Evolutionary conservation across 192 early-diverging fungal genomes (phyloP).

Genomic region (Coemansia interrupta): DNA sequence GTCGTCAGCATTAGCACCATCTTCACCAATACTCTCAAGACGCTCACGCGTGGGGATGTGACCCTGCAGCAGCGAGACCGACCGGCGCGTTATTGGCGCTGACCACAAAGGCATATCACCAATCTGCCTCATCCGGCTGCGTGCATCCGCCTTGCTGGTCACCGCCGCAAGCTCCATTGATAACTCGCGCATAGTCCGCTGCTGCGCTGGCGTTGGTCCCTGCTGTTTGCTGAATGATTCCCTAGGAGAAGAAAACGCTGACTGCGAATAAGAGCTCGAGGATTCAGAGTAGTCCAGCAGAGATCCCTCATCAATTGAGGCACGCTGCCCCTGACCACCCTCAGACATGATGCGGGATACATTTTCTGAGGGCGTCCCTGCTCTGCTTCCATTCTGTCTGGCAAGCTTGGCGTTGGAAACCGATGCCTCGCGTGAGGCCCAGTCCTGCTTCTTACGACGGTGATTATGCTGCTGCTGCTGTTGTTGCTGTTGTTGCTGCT

Average conservation of each 20-base stretch:
- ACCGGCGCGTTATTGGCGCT: constrained; percentile 37
- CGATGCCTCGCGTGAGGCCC: constrained; percentile 20
- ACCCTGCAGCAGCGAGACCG: constrained; percentile 37
- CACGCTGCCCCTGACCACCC: constrained; percentile 22
- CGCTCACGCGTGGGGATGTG: constrained; percentile 18
- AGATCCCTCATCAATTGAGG: constrained; percentile 38
- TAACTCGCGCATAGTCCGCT: constrained; percentile 36
- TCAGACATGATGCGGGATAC: constrained; percentile 5
- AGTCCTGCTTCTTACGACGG: constrained; percentile 33
- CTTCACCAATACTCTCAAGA: constrained; percentile 46
- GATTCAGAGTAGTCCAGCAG: constrained; percentile 27
- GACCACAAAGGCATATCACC: constrained; percentile 31
- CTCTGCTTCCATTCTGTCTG: constrained; percentile 25
- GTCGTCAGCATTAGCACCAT: constrained; percentile 5
- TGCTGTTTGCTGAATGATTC: constrained; percentile 29
- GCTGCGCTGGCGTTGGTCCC: constrained; percentile 8
- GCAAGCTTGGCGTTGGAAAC: constrained; percentile 11
- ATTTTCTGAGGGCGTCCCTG: constrained; percentile 14
- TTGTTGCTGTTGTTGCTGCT: constrained; percentile 20
- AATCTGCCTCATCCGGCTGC: constrained; percentile 22
- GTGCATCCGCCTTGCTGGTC: constrained; percentile 15
- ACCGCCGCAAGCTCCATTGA: constrained; percentile 24
- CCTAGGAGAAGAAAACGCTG: constrained; percentile 36
- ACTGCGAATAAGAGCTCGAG: constrained; percentile 17
- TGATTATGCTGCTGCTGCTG: constrained; percentile 16